These are phyloP conservation scores for Colletotrichum incanum DNA, from an alignment of 2,329 filamentous ascomycete genomes.

Conservation along the genomic window DNA sequence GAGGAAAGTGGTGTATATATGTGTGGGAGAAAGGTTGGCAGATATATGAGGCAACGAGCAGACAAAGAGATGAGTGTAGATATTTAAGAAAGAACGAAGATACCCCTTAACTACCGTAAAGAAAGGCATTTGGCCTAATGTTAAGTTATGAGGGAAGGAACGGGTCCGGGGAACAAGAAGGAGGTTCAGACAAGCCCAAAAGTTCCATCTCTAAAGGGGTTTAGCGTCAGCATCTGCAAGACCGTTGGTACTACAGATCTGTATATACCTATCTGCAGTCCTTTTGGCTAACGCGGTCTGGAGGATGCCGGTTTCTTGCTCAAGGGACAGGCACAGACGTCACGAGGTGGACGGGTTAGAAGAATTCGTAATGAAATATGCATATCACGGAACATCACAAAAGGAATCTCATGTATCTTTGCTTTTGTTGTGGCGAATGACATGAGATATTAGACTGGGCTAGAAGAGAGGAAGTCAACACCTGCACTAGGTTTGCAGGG, in stretches of 20 bases:
- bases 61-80: not conserved
- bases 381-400: too few relatives aligned
- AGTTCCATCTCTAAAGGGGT: not conserved
- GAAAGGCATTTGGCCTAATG: too few relatives aligned
- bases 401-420: too few relatives aligned
- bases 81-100: not conserved
- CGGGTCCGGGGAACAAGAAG: not conserved
- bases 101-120: too few relatives aligned
- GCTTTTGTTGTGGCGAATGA: too few relatives aligned
- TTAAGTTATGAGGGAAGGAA: not conserved
- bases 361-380: not conserved
- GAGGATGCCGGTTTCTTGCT: too few relatives aligned
- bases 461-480: too few relatives aligned
- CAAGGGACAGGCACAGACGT: not conserved
- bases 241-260: not conserved
- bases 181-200: not conserved
- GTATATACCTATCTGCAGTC: rapidly evolving
- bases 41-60: not conserved
- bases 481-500: too few relatives aligned
- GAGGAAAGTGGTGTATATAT: slow-evolving; percentile 5
- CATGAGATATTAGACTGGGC: too few relatives aligned
- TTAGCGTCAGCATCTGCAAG: not conserved
- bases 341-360: not conserved
- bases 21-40: not conserved
- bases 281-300: rapidly evolving